Base-by-base conservation (phyloP, 2,329 filamentous ascomycete genomes). In the Nemania sp. region DNA sequence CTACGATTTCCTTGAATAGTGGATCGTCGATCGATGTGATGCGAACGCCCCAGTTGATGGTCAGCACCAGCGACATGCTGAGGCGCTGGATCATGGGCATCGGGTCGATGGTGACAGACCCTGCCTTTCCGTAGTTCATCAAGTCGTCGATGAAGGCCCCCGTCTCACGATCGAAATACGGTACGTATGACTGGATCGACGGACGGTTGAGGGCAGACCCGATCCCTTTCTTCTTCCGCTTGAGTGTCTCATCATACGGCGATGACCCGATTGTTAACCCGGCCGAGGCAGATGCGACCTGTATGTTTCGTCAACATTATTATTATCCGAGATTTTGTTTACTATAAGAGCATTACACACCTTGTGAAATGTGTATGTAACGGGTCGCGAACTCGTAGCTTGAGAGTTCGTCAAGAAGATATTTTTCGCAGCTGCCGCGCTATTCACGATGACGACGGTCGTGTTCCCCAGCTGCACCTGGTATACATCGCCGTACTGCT, bases 201-300 rank as follows among this genome's bases (percentile, higher is more conserved):
- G 89, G 88, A 0, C 86, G 80, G 68, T 92, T 92, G 19, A 93
- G 77, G 0, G 90, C 89, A 0, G 89, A 91, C 3, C 87, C 89
- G 1, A 89, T 89, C 0, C 88, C 89, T 74, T 91, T 92, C 58
- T 90, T 82, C 8, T 89, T 81, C 20, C 79, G 77, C 70, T 92
- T 93, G 73, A 88, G 90, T 2, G 85, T 90, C 45, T 91, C 89
- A 57, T 92, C 88, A 86, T 89, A 94, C 0, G 90, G 89, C 0
- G 88, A 91, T 0, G 89, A 91, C 1, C 90, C 90, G 56, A 94
- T 91, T 0, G 89, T 93, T 70, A 91, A 89, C 5, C 89, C 89
- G 62, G 91, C 86, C 0, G 86, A 89, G 28, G 79, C 83, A 1
- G 88, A 91, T 3, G 91, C 86, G 3, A 68, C 57, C 66, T 67